A percentile compares a stretch with the other conserved stretches of the same genome.
phyloP scores from a whole-genome alignment of 345 rosid species.

The Psidium guajava region DNA sequence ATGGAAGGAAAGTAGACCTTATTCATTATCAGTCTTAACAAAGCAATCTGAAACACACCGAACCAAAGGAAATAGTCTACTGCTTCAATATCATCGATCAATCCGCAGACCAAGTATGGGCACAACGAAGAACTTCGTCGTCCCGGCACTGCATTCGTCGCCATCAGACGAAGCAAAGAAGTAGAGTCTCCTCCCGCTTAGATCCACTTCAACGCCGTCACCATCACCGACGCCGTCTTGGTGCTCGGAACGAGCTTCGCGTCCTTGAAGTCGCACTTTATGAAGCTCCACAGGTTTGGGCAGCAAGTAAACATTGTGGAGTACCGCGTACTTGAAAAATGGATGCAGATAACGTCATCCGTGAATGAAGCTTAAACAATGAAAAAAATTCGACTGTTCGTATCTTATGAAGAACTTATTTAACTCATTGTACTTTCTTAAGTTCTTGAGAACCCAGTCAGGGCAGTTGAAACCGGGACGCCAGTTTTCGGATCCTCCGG shows the following conservation, averaged over 20 bases:
- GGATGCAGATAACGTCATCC: neutral
- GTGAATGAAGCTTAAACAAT: neutral
- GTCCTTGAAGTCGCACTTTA: constrained; percentile 6
- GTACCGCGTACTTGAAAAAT: constrained; percentile 12
- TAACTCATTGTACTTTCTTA: neutral
- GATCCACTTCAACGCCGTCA: neutral
- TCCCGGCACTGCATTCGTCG: neutral
- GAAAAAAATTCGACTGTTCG: neutral
- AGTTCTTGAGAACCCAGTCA: constrained; percentile 3
- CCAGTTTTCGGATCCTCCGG: constrained; percentile 9
- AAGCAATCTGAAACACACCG: neutral
- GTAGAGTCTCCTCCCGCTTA: constrained; percentile 1
- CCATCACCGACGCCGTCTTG: neutral
- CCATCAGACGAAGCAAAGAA: constrained; percentile 6
- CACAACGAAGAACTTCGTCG: constrained; percentile 9
- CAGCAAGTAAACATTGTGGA: constrained; percentile 6
- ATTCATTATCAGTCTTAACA: neutral
- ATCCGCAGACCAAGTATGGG: neutral
- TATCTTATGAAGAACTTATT: neutral
- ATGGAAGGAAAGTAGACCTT: neutral
- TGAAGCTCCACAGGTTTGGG: constrained; percentile 6
- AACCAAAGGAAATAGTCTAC: neutral
- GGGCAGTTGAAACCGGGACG: constrained; percentile 8
- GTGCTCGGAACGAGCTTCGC: constrained; percentile 3
- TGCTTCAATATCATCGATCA: neutral